Percentiles rank a stretch among this genome's conserved stretches.
These are phyloP conservation scores for Blepharisma japonicum DNA, from an alignment of 73 alveolate species.

Conservation along the genomic window DNA sequence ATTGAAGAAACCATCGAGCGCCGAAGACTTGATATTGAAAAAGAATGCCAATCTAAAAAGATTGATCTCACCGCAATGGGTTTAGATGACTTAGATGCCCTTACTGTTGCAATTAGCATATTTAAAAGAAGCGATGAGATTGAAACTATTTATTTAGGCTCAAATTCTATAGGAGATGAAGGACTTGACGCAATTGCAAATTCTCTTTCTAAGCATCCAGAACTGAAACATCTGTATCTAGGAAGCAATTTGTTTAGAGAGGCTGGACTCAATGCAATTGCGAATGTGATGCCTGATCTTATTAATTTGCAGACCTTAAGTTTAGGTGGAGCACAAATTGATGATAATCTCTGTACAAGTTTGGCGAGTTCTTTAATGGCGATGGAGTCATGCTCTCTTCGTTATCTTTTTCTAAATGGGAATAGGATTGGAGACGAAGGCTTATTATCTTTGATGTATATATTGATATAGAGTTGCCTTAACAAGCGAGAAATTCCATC, in stretches of 20 bases:
- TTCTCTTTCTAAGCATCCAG: constrained; percentile 21
- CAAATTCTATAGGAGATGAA: constrained; percentile 28
- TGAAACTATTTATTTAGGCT: constrained; percentile 24
- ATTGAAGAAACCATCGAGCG: constrained; percentile 12
- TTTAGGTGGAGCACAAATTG: constrained; percentile 18
- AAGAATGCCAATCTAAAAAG: constrained; percentile 3
- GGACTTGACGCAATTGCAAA: constrained; percentile 26
- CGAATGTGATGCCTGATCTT: constrained; percentile 5
- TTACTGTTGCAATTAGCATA: constrained; percentile 25
- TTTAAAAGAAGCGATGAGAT: not conserved
- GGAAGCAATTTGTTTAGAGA: constrained; percentile 23
- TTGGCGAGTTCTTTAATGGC: constrained; percentile 27
- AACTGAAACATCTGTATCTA: constrained; percentile 15
- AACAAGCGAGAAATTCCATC: constrained; percentile 20
- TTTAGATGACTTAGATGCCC: constrained; percentile 30
- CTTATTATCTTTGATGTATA: constrained; percentile 24
- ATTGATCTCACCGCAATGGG: constrained; percentile 19
- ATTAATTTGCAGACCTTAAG: not conserved
- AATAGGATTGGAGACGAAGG: constrained; percentile 27
- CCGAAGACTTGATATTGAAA: not conserved
- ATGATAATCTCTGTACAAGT: constrained; percentile 8
- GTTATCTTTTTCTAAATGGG: constrained; percentile 22
- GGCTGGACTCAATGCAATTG: constrained; percentile 1
- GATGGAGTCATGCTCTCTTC: constrained; percentile 4
- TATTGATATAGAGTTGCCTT: constrained; percentile 23